Conservation (phyloP, 2,329 filamentous ascomycete genomes). For the Coniochaeta ligniaria region DNA sequence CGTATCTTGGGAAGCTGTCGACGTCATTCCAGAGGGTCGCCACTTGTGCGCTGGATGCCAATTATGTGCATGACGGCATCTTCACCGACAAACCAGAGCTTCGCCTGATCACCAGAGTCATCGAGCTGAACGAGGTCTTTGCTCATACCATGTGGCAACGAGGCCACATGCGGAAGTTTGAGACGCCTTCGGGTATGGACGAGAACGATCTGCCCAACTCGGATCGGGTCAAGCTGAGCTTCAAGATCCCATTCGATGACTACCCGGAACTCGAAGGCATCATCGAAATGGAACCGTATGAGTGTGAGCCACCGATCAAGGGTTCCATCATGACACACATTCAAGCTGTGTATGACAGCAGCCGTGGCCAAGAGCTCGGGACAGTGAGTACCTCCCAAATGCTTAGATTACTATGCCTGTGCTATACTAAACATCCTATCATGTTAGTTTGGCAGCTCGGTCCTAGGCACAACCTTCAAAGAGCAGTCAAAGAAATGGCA, state of each 20-base stretch:
- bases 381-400: constrained; percentile 31
- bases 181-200: not conserved
- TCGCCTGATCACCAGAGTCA: constrained; percentile 29
- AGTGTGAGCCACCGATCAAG: constrained; percentile 7
- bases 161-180: constrained; percentile 20
- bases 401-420: not conserved
- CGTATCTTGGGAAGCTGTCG: constrained; percentile 26
- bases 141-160: constrained; percentile 14
- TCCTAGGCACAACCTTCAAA: constrained; percentile 40
- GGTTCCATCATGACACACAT: constrained; percentile 38
- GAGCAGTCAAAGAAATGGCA: constrained; percentile 49
- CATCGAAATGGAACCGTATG: constrained; percentile 16
- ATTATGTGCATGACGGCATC: constrained; percentile 22
- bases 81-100: constrained; percentile 19
- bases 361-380: constrained; percentile 47
- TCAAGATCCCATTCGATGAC: not conserved
- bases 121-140: constrained; percentile 29
- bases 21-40: constrained; percentile 19
- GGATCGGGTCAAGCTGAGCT: not conserved
- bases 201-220: constrained; percentile 12
- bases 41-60: constrained; percentile 23
- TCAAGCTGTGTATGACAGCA: constrained; percentile 28
- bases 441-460: constrained; percentile 24
- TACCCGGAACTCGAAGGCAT: constrained; percentile 16
- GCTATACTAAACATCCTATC: not conserved